Evolutionary conservation across 2,329 filamentous ascomycete species (phyloP).

Genomic region (Metarhizium brunneum): DNA sequence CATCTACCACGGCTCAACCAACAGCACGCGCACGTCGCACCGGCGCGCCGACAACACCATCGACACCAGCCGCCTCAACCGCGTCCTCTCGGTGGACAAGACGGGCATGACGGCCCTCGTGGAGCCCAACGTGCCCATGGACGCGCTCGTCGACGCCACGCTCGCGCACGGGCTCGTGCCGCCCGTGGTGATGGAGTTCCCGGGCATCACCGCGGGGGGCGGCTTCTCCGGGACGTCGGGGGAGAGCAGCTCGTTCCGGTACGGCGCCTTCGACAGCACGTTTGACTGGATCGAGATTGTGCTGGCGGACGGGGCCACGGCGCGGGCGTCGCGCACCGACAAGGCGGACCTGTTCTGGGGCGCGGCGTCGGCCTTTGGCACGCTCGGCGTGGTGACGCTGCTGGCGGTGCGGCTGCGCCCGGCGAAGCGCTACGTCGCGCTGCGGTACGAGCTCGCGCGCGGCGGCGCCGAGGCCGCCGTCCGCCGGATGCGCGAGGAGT

Average conservation of each 20-base stretch:
- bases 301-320: slow-evolving; percentile 48
- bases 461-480: slow-evolving; percentile 28
- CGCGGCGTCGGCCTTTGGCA: slow-evolving; percentile 56
- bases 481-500: slow-evolving; percentile 35
- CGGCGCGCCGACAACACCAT: slow-evolving; percentile 45
- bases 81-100: slow-evolving; percentile 52
- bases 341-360: slow-evolving; percentile 54
- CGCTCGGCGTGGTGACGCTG: slow-evolving; percentile 56
- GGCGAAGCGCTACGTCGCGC: slow-evolving; percentile 45
- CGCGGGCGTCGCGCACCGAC: slow-evolving; percentile 42
- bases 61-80: slow-evolving; percentile 55
- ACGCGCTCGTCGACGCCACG: slow-evolving; percentile 48
- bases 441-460: slow-evolving; percentile 42
- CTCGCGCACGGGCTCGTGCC: slow-evolving; percentile 48
- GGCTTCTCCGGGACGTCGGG: slow-evolving; percentile 59
- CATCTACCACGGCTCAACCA: slow-evolving; percentile 71
- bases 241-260: slow-evolving; percentile 58
- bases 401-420: slow-evolving; percentile 50
- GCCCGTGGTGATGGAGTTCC: slow-evolving; percentile 62
- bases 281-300: slow-evolving; percentile 57
- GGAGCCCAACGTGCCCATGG: slow-evolving; percentile 64
- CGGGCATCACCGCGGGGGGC: slow-evolving; percentile 62
- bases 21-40: slow-evolving; percentile 56
- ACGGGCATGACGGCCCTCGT: slow-evolving; percentile 48
- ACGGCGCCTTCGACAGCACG: slow-evolving; percentile 56